phyloP scores from a whole-genome alignment of 75 land plant species.

The Adiantum capillusveneris region DNA sequence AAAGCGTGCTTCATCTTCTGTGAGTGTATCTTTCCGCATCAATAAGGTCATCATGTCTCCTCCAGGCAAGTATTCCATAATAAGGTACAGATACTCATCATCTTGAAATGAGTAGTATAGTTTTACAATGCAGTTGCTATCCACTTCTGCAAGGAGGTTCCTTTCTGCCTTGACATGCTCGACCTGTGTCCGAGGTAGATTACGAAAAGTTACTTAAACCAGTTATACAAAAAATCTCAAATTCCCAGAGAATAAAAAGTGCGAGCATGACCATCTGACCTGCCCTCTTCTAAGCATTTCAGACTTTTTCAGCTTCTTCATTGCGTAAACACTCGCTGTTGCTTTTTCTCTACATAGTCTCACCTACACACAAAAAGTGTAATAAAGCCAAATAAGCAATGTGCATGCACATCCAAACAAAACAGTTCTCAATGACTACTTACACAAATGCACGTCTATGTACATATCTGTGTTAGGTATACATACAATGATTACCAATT shows the following conservation, averaged over 20 bases:
- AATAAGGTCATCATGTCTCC: conserved; percentile 98
- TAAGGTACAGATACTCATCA: conserved; percentile 76
- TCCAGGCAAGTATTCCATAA: conserved; percentile 91
- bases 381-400: no score
- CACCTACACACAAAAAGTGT: no score
- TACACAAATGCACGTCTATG: no score
- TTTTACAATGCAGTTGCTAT: conserved; percentile 91
- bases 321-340: conserved; percentile 79
- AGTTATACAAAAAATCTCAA: no score
- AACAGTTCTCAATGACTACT: no score
- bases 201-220: no score
- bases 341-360: conserved; percentile 81
- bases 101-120: conserved; percentile 94
- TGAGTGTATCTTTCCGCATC: conserved; percentile 86
- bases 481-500: no score
- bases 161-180: conserved; percentile 97
- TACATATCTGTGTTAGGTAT: no score
- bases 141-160: conserved; percentile 90
- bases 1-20: conserved; percentile 91
- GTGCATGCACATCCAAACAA: no score
- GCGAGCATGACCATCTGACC: conserved; percentile 25
- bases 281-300: conserved; percentile 97
- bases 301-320: conserved; percentile 91
- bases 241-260: no score
- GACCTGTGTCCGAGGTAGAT: conserved; percentile 36